Evolutionary conservation across 768 basidiomycete genomes (phyloP).

Genomic region (Cystobasidium onofrii): DNA sequence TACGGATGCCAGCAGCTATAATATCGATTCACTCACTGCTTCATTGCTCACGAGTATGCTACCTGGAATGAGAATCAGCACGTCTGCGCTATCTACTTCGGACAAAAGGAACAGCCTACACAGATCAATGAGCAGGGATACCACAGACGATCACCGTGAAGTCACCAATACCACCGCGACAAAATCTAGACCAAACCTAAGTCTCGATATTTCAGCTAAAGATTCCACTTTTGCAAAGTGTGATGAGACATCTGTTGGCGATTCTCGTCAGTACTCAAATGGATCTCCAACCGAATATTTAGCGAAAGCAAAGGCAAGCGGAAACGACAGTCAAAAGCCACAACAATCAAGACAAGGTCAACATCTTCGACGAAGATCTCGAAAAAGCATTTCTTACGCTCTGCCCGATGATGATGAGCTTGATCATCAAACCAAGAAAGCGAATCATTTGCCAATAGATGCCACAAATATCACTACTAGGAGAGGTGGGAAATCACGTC

Average conservation of each 20-base stretch:
- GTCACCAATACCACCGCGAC: not conserved
- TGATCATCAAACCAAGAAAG: not conserved
- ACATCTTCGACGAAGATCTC: slow-evolving; percentile 9
- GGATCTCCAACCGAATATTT: not conserved
- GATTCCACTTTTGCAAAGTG: slow-evolving; percentile 4
- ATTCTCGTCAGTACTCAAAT: too few species aligned
- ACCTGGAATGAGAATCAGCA: slow-evolving; percentile 12
- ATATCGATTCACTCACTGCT: slow-evolving; percentile 8
- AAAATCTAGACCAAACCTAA: slow-evolving; percentile 1
- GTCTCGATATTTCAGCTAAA: not conserved
- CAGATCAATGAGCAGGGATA: not conserved
- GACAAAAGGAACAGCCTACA: not conserved
- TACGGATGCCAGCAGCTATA: not conserved
- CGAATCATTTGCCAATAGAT: not conserved
- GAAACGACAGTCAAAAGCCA: not conserved
- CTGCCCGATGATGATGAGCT: not conserved
- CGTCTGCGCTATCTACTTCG: not conserved
- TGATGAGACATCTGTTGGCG: not conserved
- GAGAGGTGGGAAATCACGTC: not conserved
- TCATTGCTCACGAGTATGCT: slow-evolving; percentile 8
- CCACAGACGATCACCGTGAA: not conserved
- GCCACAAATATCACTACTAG: not conserved
- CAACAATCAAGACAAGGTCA: not conserved
- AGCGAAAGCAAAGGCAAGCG: not conserved
- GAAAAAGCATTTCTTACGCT: slow-evolving; percentile 9